Evolutionary conservation across 225 moss, liverwort and hornwort genomes (phyloP).

Genomic region (Pseudoscleropodium purum): DNA sequence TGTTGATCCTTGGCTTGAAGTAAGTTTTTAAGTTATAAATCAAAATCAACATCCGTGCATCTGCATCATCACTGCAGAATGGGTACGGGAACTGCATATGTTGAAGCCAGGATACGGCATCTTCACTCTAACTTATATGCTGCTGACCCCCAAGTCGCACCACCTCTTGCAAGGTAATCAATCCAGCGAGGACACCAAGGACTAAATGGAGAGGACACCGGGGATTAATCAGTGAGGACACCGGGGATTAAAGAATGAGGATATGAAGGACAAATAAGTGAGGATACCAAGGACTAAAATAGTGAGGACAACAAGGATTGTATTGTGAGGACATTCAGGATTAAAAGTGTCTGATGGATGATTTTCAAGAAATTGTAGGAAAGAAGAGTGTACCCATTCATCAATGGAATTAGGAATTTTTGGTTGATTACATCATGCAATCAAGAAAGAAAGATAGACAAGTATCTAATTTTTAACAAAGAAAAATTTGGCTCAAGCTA

Average conservation of each 20-base stretch:
- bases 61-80: not conserved
- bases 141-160: not conserved
- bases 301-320: too few relatives aligned
- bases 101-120: too few relatives aligned
- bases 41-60: not conserved
- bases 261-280: too few relatives aligned
- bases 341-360: not conserved
- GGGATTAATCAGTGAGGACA: not conserved
- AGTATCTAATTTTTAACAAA: not conserved
- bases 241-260: not conserved
- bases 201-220: not conserved
- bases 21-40: not conserved
- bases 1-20: too few relatives aligned
- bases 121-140: not conserved
- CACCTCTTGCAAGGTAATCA: not conserved
- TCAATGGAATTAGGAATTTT: not conserved
- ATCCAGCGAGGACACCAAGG: not conserved
- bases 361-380: not conserved
- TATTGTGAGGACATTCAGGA: too few relatives aligned
- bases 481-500: rapidly evolving
- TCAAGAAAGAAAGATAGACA: not conserved
- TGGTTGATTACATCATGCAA: not conserved
- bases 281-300: too few relatives aligned
- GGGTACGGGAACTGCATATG: too few relatives aligned
- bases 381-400: too few relatives aligned